Conservation (phyloP, 2,329 filamentous ascomycete species). For the Exserohilum turcica region DNA sequence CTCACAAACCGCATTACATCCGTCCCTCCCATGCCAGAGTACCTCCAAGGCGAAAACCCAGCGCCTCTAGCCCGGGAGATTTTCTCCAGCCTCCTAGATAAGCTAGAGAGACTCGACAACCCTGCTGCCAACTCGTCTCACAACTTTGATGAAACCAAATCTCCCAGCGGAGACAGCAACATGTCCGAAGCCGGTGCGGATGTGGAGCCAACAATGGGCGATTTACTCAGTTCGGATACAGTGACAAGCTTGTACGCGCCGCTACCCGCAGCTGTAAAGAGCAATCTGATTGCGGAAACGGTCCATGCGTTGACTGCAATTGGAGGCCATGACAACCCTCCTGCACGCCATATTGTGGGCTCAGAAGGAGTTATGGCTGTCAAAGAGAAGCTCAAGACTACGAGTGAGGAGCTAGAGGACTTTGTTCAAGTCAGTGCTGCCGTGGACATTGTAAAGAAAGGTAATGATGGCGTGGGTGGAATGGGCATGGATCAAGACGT, state of each 20-base stretch:
- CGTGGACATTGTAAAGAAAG: constrained; percentile 67
- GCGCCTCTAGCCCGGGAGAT: constrained; percentile 85
- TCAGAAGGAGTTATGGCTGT: constrained; percentile 85
- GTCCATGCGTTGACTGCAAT: constrained; percentile 90
- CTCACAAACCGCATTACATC: constrained; percentile 87
- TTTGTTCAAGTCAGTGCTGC: constrained; percentile 89
- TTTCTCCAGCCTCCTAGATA: constrained; percentile 76
- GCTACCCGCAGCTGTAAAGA: constrained; percentile 68
- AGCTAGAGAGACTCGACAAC: constrained; percentile 66
- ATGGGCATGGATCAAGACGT: constrained; percentile 18
- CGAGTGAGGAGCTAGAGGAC: constrained; percentile 94
- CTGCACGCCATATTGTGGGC: constrained; percentile 90
- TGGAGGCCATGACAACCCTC: constrained; percentile 93
- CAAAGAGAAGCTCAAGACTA: constrained; percentile 94
- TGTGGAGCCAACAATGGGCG: constrained; percentile 48
- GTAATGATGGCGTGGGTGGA: constrained; percentile 21
- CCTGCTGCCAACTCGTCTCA: constrained; percentile 29
- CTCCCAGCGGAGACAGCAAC: constrained; percentile 32
- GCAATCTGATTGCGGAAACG: constrained; percentile 81
- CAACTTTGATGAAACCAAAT: constrained; percentile 40
- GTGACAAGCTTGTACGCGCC: constrained; percentile 75
- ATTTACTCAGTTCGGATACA: constrained; percentile 54
- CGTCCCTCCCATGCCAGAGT: constrained; percentile 75
- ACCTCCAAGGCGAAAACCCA: constrained; percentile 70
- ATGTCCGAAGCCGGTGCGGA: constrained; percentile 38